Base-by-base conservation (phyloP, 202 grass and related monocot genomes). In the Hordeum pubiflorum region DNA sequence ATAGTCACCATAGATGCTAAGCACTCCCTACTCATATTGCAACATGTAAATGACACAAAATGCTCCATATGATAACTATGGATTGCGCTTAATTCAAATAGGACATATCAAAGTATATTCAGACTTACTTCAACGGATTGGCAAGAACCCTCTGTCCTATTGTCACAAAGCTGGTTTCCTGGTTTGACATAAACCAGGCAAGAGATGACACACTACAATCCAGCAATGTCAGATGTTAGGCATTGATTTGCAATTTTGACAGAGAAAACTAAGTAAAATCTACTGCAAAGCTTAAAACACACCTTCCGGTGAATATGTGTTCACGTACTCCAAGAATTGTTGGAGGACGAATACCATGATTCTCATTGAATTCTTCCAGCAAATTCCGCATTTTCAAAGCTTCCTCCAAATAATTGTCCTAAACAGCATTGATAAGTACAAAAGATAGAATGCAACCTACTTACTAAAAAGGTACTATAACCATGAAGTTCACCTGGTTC, bases 331-430 rank as follows among this genome's bases (percentile, higher is more conserved):
- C 94, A 81, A 97, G 94, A 85, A 97, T 94, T 17, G 89, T 92
- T 27, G 91, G 91, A 32, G 79, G 89, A 44, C 89, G 89, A 41
- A 97, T 85, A 79, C 94, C 91, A 63, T 97, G 91, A 48, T 79
- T 91, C 84, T 94, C 94, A 74, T 97, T 91, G 62, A 97, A 97
- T 84, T 97, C 90, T 92, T 97, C 92, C 34, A 97, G 76, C 70
- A 97, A 87, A 69, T 97, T 97, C 1, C 90, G 72, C 94, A 97
- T 97, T 89, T 97, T 97, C 57, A 97, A 82, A 68, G 95, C 92
- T 82, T 97, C 95, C 80, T 97, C 95, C 78, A 97, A 83, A 89
- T 97, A 94, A 76, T 97, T 97, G 34, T 97, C 95, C 95, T 97
- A 70, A 78, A 84, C 33, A 83, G 33, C 40, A 80, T 79, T 73